These are phyloP conservation scores for Geotrichum australiense DNA, from an alignment of 1,139 yeast genomes.

Conservation along the genomic window DNA sequence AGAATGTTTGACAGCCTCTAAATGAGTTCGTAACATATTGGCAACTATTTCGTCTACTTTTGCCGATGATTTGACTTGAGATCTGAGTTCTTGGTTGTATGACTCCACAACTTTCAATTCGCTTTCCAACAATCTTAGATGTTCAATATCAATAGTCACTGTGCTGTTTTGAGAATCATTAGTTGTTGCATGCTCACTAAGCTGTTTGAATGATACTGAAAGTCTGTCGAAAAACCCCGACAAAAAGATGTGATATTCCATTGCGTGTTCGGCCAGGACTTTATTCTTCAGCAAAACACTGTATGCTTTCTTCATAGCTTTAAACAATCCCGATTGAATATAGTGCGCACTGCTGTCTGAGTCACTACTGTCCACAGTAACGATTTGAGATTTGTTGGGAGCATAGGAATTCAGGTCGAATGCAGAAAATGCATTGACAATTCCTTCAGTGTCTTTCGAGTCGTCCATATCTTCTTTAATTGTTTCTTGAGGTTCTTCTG, in stretches of 20 bases:
- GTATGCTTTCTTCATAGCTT: slow-evolving; percentile 2
- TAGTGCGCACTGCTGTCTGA: slow-evolving; percentile 2
- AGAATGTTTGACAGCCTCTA: neutral
- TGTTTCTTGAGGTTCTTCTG: neutral
- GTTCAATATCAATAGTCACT: slow-evolving; percentile 3
- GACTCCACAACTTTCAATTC: slow-evolving; percentile 13
- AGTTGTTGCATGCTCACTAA: neutral
- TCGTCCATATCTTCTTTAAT: neutral
- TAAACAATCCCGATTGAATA: neutral
- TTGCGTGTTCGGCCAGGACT: slow-evolving; percentile 8
- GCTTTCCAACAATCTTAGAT: slow-evolving; percentile 5
- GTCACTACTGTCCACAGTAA: slow-evolving; percentile 8
- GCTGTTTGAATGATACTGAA: slow-evolving; percentile 2
- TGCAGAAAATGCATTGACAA: slow-evolving; percentile 7
- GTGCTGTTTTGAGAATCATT: neutral
- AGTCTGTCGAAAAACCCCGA: slow-evolving; percentile 10
- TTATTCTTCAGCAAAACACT: slow-evolving; percentile 9
- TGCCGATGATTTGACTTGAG: slow-evolving; percentile 7
- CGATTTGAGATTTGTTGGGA: slow-evolving; percentile 8
- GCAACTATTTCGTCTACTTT: slow-evolving; percentile 5
- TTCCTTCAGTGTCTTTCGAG: slow-evolving; percentile 1
- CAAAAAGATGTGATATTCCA: slow-evolving; percentile 12
- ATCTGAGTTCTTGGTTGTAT: slow-evolving; percentile 8
- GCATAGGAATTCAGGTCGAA: slow-evolving; percentile 15
- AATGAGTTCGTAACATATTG: neutral